These are phyloP conservation scores for Nigrospora oryzae DNA, from an alignment of 2,329 filamentous ascomycete species.

Conservation along the genomic window DNA sequence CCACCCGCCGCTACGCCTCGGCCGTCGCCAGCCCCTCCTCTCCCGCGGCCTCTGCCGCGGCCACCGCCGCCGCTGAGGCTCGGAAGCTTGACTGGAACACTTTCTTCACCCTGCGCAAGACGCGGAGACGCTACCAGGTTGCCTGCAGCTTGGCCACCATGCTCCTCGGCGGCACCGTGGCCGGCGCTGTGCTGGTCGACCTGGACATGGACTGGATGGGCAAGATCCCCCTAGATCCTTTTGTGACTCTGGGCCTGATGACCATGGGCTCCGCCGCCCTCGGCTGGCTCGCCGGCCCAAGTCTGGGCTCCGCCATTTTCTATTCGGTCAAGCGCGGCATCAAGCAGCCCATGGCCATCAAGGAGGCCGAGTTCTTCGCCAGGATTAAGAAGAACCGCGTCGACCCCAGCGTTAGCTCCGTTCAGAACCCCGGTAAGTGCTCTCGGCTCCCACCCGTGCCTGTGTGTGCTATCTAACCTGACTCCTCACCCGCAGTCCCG, in stretches of 20 bases:
- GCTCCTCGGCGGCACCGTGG: constrained; percentile 50
- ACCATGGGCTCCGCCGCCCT: constrained; percentile 68
- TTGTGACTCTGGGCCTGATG: constrained; percentile 75
- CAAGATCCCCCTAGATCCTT: constrained; percentile 77
- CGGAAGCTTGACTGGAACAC: constrained; percentile 70
- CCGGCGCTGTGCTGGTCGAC: constrained; percentile 58
- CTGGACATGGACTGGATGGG: constrained; percentile 63
- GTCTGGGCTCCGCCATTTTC: constrained; percentile 73
- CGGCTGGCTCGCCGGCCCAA: constrained; percentile 84
- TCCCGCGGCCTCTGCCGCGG: constrained; percentile 1
- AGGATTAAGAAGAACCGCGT: constrained; percentile 88
- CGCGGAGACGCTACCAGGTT: constrained; percentile 75
- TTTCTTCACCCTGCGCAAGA: constrained; percentile 85
- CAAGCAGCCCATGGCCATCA: constrained; percentile 66
- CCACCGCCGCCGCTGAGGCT: constrained; percentile 16
- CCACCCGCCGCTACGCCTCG: constrained; percentile 15
- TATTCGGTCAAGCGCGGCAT: constrained; percentile 64
- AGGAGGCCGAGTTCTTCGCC: constrained; percentile 90
- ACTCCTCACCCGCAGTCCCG: constrained; percentile 47
- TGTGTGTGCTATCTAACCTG: background rate
- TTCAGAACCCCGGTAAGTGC: constrained; percentile 66
- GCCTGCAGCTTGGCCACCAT: constrained; percentile 64
- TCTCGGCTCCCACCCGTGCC: background rate
- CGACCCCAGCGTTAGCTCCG: constrained; percentile 80
- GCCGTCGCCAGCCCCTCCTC: constrained; percentile 8